Percentiles rank a stretch among this genome's conserved stretches.
phyloP scores from a whole-genome alignment of 768 basidiomycete species.

The Boletus rubescentipes region DNA sequence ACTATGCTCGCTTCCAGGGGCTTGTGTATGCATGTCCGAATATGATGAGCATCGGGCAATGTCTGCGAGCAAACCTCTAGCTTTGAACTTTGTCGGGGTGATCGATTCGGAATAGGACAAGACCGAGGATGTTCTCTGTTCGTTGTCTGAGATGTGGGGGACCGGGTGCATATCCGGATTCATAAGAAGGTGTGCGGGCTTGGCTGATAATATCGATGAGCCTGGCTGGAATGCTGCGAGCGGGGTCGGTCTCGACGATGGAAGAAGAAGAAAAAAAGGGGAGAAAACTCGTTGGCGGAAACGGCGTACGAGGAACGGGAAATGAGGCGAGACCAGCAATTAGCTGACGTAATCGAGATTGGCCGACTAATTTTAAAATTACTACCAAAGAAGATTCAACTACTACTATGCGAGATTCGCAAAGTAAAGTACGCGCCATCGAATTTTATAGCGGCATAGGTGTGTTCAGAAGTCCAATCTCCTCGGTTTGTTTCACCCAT shows the following conservation, averaged over 20 bases:
- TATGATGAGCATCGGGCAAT: constrained; percentile 16
- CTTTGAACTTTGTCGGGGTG: constrained; percentile 12
- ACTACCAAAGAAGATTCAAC: no score
- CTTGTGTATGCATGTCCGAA: constrained; percentile 12
- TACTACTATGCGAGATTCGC: constrained; percentile 1
- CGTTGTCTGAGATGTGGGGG: constrained; percentile 1
- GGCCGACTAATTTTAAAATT: no score
- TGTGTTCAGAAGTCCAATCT: constrained; percentile 22
- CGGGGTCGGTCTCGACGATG: constrained; percentile 1
- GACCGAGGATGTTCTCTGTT: neutral
- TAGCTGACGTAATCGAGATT: constrained; percentile 24
- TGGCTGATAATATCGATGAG: neutral
- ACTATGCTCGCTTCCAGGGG: constrained; percentile 14
- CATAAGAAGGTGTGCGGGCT: constrained; percentile 1
- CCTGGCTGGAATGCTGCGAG: neutral
- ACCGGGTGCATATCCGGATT: constrained; percentile 4
- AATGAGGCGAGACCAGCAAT: constrained; percentile 18
- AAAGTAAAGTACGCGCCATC: constrained; percentile 20
- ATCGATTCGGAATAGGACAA: constrained; percentile 8
- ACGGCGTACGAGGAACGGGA: constrained; percentile 3
- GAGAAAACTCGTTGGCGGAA: constrained; percentile 3
- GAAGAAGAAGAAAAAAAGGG: neutral
- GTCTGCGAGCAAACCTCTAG: constrained; percentile 10
- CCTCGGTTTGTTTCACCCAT: neutral
- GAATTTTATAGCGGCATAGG: constrained; percentile 87